Percentiles rank a stretch among this genome's conserved stretches.
These are phyloP conservation scores for Metschnikowia kofuensis DNA, from an alignment of 805 yeast genomes.

Conservation along the genomic window DNA sequence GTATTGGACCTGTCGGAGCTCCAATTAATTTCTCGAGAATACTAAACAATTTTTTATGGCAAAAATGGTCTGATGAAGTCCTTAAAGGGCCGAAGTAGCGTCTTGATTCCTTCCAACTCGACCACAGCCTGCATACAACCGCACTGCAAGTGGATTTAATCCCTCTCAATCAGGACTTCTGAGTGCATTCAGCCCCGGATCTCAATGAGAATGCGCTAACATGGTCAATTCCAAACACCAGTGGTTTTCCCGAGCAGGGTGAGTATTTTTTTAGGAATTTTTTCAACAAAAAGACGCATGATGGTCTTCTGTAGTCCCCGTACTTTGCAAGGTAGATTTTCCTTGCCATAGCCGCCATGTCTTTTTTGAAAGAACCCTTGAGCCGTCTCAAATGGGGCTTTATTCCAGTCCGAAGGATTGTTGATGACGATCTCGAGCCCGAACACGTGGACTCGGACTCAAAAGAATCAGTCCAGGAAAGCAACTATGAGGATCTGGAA, in stretches of 20 bases:
- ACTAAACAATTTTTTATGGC: no score
- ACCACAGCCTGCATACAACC: no score
- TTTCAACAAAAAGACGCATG: not conserved
- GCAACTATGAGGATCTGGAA: slow-evolving; percentile 9
- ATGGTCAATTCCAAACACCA: not conserved
- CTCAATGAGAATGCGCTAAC: slow-evolving; percentile 1
- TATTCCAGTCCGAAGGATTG: slow-evolving; percentile 31
- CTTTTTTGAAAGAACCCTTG: slow-evolving; percentile 13
- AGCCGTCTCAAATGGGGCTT: slow-evolving; percentile 32
- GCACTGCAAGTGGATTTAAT: not conserved
- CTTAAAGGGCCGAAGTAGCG: no score
- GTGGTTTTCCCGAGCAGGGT: not conserved
- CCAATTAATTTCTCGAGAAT: no score
- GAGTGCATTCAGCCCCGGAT: not conserved
- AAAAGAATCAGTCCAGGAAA: slow-evolving; percentile 10
- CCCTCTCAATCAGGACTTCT: slow-evolving; percentile 1
- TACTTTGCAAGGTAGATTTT: no score
- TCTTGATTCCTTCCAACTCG: no score
- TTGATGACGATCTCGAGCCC: slow-evolving; percentile 25
- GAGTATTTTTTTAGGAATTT: not conserved
- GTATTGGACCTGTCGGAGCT: no score
- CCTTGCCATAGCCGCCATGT: not conserved
- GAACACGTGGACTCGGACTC: not conserved
- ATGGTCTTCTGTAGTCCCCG: not conserved
- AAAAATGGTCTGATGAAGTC: no score